Percentiles rank a stretch among this genome's conserved stretches.
Evolutionary conservation across 2,329 filamentous ascomycete species (phyloP).

Genomic region (Fusarium goolgardi): DNA sequence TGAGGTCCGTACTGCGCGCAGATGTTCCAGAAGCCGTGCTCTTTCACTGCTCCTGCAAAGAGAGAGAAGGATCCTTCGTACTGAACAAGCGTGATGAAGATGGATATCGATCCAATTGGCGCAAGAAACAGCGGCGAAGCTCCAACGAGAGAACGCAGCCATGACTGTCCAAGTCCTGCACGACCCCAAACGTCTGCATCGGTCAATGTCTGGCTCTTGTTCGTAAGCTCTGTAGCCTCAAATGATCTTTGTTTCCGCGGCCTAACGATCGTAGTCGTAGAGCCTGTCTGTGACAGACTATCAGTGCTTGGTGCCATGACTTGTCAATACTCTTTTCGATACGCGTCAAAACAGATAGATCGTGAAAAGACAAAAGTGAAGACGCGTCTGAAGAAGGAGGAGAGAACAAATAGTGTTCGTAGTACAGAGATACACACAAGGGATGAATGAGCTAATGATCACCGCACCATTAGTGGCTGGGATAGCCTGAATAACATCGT

Average conservation of each 20-base stretch:
- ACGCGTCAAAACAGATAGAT: not conserved
- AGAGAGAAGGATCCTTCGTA: constrained; percentile 39
- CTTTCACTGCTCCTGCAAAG: constrained; percentile 13
- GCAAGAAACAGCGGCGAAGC: constrained; percentile 43
- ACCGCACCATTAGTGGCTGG: constrained; percentile 12
- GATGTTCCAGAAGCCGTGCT: constrained; percentile 36
- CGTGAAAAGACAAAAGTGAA: not conserved
- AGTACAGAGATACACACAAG: not conserved
- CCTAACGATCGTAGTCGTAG: constrained; percentile 3
- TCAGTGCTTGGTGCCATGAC: constrained; percentile 12
- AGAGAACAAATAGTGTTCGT: not conserved
- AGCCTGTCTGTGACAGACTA: constrained; percentile 5
- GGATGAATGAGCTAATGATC: not conserved
- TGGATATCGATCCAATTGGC: constrained; percentile 37
- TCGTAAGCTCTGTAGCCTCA: not conserved
- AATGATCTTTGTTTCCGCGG: not conserved
- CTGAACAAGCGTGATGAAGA: constrained; percentile 42
- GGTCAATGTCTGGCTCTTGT: not conserved
- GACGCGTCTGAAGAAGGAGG: not conserved
- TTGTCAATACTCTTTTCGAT: not conserved
- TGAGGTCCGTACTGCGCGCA: constrained; percentile 33
- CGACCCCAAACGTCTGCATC: constrained; percentile 42
- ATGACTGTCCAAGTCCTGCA: constrained; percentile 40
- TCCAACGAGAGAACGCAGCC: constrained; percentile 41
- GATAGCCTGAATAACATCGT: constrained; percentile 1